Percentiles rank a stretch among this genome's conserved stretches.
These are phyloP conservation scores for Geosiphon pyriformis DNA, from an alignment of 192 early-diverging fungal species.

Conservation along the genomic window DNA sequence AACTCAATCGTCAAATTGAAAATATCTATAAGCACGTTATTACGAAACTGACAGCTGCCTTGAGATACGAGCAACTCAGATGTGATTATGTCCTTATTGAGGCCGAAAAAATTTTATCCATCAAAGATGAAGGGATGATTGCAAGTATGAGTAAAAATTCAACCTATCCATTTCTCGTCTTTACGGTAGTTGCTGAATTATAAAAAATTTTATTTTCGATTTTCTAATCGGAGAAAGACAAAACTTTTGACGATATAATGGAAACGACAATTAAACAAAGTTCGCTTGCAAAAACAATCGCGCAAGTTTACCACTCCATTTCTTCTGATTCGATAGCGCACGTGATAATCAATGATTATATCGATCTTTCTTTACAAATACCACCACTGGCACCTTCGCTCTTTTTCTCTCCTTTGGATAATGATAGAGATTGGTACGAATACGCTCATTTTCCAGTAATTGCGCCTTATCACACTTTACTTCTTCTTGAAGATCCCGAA, in stretches of 20 bases:
- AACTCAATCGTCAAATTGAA: slow-evolving; percentile 57
- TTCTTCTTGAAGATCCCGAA: slow-evolving; percentile 79
- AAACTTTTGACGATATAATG: slow-evolving; percentile 32
- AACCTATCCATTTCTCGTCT: too few species aligned
- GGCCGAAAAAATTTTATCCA: slow-evolving; percentile 62
- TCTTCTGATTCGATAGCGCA: slow-evolving; percentile 46
- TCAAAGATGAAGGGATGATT: slow-evolving; percentile 53
- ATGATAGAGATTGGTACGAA: slow-evolving; percentile 42
- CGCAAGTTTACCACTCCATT: slow-evolving; percentile 54
- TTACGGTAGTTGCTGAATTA: too few species aligned
- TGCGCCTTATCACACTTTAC: slow-evolving; percentile 80
- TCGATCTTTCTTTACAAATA: slow-evolving; percentile 69
- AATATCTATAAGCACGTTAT: slow-evolving; percentile 67
- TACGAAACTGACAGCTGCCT: slow-evolving; percentile 58
- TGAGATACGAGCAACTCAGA: slow-evolving; percentile 74
- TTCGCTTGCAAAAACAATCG: slow-evolving; percentile 54
- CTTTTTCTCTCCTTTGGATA: slow-evolving; percentile 21
- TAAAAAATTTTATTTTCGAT: too few species aligned
- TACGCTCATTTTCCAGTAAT: slow-evolving; percentile 68
- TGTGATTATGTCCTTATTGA: slow-evolving; percentile 71
- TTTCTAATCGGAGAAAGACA: slow-evolving; percentile 44
- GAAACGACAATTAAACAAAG: slow-evolving; percentile 22
- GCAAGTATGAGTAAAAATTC: not conserved
- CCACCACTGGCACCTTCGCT: slow-evolving; percentile 37
- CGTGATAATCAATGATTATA: slow-evolving; percentile 70